Evolutionary conservation across 805 yeast species (phyloP).

Genomic region (Torulaspora delbrueckii): DNA sequence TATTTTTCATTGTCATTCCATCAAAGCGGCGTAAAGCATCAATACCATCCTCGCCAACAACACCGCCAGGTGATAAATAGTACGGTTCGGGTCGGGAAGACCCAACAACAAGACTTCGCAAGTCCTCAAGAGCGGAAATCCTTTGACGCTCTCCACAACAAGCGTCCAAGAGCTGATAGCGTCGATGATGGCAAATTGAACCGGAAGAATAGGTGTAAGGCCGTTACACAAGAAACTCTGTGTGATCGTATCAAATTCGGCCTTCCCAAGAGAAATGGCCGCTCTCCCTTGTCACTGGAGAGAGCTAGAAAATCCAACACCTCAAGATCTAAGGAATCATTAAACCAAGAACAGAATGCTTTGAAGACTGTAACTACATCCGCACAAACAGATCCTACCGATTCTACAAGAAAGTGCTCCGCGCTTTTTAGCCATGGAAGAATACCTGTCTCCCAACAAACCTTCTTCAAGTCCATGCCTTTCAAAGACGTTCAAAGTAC

Average conservation of each 20-base stretch:
- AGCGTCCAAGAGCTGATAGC: neutral
- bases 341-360: neutral
- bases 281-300: slow-evolving; percentile 1
- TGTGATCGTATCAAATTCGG: slow-evolving; percentile 7
- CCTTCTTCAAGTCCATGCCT: neutral
- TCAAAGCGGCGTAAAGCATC: slow-evolving; percentile 1
- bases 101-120: slow-evolving; percentile 2
- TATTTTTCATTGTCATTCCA: slow-evolving; percentile 3
- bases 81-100: neutral
- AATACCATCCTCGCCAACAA: neutral
- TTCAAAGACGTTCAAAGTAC: neutral
- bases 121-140: neutral
- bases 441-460: neutral
- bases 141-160: slow-evolving; percentile 2
- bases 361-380: neutral
- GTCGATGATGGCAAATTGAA: neutral
- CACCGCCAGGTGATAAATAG: slow-evolving; percentile 4
- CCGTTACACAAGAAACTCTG: slow-evolving; percentile 1
- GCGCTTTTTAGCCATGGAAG: neutral
- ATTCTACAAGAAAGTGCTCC: neutral
- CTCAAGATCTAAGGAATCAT: neutral
- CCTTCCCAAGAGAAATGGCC: neutral
- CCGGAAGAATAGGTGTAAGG: slow-evolving; percentile 3
- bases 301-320: neutral
- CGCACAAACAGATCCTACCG: neutral